These are phyloP conservation scores for Posidonia australis DNA, from an alignment of 106 monocot genomes.

Conservation along the genomic window DNA sequence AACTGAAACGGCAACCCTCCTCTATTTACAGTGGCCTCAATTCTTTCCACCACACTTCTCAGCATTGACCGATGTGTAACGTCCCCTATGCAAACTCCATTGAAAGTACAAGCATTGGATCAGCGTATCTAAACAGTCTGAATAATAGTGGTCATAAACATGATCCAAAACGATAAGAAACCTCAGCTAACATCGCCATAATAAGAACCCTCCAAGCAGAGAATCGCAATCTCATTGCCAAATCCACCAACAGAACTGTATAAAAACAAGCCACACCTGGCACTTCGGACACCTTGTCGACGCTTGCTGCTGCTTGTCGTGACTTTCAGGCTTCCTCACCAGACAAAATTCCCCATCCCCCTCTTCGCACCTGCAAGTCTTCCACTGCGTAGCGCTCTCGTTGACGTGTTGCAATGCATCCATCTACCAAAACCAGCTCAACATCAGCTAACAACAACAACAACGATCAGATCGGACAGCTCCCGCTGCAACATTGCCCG, in stretches of 20 bases:
- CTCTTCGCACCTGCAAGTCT: constrained; percentile 34
- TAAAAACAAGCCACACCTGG: constrained; percentile 26
- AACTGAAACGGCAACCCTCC: no score
- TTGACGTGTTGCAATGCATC: constrained; percentile 16
- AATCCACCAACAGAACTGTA: neutral
- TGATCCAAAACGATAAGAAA: neutral
- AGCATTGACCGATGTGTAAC: no score
- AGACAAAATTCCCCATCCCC: constrained; percentile 39
- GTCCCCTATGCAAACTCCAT: no score
- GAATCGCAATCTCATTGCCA: neutral
- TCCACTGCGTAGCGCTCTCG: constrained; percentile 37
- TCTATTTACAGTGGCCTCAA: no score
- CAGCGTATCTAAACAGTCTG: no score
- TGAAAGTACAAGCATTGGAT: no score
- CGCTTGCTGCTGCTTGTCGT: constrained; percentile 23
- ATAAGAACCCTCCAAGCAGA: neutral
- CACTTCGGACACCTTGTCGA: constrained; percentile 36
- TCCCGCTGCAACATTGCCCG: no score
- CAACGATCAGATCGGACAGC: neutral
- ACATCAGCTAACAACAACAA: neutral
- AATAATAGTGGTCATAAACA: no score
- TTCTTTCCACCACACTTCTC: no score
- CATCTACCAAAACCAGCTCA: constrained; percentile 7
- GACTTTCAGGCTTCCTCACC: constrained; percentile 34
- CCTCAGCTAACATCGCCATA: neutral